Base-by-base conservation (phyloP, 1,284 basidiomycete species). In the Testicularia cyperi region DNA sequence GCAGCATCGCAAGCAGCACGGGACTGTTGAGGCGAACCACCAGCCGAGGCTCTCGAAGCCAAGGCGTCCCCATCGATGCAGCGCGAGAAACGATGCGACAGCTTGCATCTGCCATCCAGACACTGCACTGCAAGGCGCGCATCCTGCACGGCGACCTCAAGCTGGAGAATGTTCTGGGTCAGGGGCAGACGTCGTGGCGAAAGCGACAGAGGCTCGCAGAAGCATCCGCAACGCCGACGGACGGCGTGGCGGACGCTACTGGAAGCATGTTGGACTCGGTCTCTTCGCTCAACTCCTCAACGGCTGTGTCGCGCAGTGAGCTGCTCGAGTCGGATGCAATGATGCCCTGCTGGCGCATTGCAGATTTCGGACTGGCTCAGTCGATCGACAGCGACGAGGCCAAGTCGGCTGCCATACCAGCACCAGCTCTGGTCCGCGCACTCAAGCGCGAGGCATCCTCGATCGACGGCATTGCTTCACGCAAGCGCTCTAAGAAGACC, bases 81-180 rank as follows among this genome's bases (percentile, higher is more conserved):
- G 88, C 85, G 0, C 85, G 88, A 39, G 87, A 86, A 79, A 87
- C 91, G 82, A 92, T 96, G 75, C 83, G 86, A 36, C 91, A 95
- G 77, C 84, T 96, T 46, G 88, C 91, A 24, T 82, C 86, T 34
- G 92, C 90, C 10, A 80, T 96, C 62, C 81, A 84, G 44, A 92
- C 91, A 75, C 79, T 98, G 68, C 92, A 97, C 77, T 84, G 87
- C 55, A 82, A 84, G 35, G 86, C 85, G 19, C 79, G 82, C 14
- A 83, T 88, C 62, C 23, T 67, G 21, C 70, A 72, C 32, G 63
- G 65, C 14, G 70, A 98, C 78, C 81, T 98, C 77, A 98, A 98
- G 79, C 84, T 96, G 45, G 94, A 97, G 80, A 98, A 98, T 79
- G 86, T 97, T 35, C 83, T 98, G 3, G 68, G 65, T 18, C 65